Base-by-base conservation (phyloP, 2,329 filamentous ascomycete species). In the Trichothecium roseum region DNA sequence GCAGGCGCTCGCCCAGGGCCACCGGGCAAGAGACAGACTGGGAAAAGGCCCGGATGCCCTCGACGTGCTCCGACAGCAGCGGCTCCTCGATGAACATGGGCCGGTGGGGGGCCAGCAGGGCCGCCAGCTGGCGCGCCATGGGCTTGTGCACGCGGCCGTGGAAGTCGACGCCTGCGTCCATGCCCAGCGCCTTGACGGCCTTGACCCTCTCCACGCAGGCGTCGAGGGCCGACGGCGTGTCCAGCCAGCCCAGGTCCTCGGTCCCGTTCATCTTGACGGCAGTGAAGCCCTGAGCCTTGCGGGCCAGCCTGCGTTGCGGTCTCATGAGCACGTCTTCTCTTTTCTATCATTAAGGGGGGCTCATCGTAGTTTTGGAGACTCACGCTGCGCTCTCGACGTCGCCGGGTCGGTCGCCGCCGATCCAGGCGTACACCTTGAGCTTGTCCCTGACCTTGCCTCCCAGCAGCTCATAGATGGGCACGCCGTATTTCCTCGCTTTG, bases 231-330 rank as follows among this genome's bases (percentile, higher is more conserved):
- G 67, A 62, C 0, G 83, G 83, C 1, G 79, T 81, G 54, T 88
- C 84, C 0, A 88, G 64, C 81, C 81, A 87, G 43, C 74, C 78
- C 2, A 86, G 56, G 42, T 86, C 82, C 48, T 81, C 79, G 0
- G 82, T 87, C 5, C 71, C 83, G 50, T 87, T 86, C 82, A 88
- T 87, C 52, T 87, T 87, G 36, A 86, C 70, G 4, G 71, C 66
- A 3, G 62, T 74, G 49, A 84, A 77, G 0, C 78, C 78, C 53
- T 82, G 77, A 9, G 62, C 60, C 45, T 70, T 66, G 4, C 75
- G 65, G 5, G 63, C 65, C 47, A 72, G 66, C 4, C 72, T 77
- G 41, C 34, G 14, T 18, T 4, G 18, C 28, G 30, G 20, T 48
- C 12, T 18, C 9, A 27, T 20, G 12, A 33, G 12, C 14, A 9